Evolutionary conservation across 2,329 filamentous ascomycete species (phyloP), one percentile per base, ranked within the genome.

Genomic region (Aphanocladium album): DNA sequence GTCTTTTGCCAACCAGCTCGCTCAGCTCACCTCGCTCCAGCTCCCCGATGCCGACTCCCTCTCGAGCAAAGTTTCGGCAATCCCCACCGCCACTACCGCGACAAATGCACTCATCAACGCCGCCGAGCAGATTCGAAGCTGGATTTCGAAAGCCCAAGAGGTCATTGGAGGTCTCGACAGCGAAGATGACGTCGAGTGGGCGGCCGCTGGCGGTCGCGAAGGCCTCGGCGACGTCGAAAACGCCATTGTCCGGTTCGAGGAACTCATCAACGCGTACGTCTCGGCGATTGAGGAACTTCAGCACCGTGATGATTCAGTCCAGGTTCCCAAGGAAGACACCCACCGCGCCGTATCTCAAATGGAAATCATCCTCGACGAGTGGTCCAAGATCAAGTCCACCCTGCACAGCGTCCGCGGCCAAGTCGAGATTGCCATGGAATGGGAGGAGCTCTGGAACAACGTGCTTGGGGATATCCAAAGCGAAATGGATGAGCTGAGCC

Each of bases 121-220:
- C 12, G 91, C 93, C 5, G 91, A 96, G 63, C 93, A 98, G 74
- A 98, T 99, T 66, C 84, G 89, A 64, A 88, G 89, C 69, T 99
- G 95, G 95, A 96, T 97, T 70, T 84, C 84, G 64, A 97, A 97
- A 73, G 93, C 93, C 0, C 89, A 89, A 0, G 91, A 96, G 68
- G 93, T 98, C 35, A 86, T 99, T 57, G 84, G 85, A 59, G 93
- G 93, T 5, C 79, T 99, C 46, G 92, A 98, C 72, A 92, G 93
- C 57, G 93, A 98, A 64, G 95, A 98, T 72, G 95, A 99, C 71
- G 92, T 98, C 17, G 93, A 98, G 73, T 99, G 95, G 95, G 93
- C 95, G 2, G 93, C 93, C 1, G 85, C 85, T 7, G 95, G 91
- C 57, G 95, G 95, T 2, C 82, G 89, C 63, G 90, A 93, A 73